Percentiles rank a stretch among this genome's conserved stretches.
These are phyloP conservation scores for Trichophyton benhamiae DNA, from an alignment of 2,329 filamentous ascomycete genomes.

Conservation along the genomic window DNA sequence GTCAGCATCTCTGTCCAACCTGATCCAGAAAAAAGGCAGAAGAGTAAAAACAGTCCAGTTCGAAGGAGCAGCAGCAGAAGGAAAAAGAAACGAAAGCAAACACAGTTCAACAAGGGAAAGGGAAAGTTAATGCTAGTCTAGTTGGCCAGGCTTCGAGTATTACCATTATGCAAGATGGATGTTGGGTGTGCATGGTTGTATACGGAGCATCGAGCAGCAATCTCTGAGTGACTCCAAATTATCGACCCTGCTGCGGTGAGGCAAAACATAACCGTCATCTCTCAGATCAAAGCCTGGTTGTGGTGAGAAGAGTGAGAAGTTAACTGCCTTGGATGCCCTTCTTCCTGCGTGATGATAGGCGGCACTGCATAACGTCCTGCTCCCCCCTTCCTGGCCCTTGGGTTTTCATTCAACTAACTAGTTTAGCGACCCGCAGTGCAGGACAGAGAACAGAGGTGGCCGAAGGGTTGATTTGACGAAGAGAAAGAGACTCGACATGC, in stretches of 20 bases:
- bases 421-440: background rate
- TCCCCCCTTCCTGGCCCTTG: background rate
- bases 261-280: background rate
- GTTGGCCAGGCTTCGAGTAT: background rate
- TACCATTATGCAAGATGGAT: slow-evolving; percentile 1
- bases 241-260: background rate
- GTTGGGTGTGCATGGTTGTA: slow-evolving; percentile 1
- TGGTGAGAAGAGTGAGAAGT: background rate
- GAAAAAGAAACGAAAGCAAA: background rate
- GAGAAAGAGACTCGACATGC: background rate
- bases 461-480: background rate
- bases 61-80: background rate
- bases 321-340: background rate
- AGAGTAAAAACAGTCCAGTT: background rate
- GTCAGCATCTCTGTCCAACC: background rate
- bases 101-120: background rate
- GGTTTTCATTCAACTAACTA: background rate
- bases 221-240: background rate
- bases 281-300: background rate
- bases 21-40: background rate
- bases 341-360: background rate
- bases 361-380: background rate
- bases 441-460: background rate
- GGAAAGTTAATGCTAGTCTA: background rate
- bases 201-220: background rate